phyloP scores from a whole-genome alignment of 2,329 filamentous ascomycete species.

The Alternaria gaisen region DNA sequence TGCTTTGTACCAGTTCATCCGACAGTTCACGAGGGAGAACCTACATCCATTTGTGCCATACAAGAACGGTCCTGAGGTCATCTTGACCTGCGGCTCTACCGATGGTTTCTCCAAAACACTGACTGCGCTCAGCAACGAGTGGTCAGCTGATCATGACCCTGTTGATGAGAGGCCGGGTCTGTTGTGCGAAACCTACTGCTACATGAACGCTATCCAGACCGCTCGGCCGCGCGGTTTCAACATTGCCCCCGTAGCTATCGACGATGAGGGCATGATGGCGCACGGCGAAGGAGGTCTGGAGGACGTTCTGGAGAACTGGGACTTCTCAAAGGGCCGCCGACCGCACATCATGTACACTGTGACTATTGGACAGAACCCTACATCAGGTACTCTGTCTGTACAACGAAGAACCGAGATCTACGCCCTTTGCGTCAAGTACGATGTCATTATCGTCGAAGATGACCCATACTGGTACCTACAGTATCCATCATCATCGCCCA shows the following conservation, averaged over 20 bases:
- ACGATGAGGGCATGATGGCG: conserved; percentile 80
- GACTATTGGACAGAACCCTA: conserved; percentile 91
- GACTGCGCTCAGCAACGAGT: conserved; percentile 78
- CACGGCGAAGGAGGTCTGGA: conserved; percentile 76
- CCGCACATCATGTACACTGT: conserved; percentile 91
- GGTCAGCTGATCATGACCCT: conserved; percentile 74
- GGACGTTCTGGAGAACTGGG: conserved; percentile 85
- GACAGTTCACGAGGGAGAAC: conserved; percentile 77
- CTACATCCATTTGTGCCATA: conserved; percentile 87
- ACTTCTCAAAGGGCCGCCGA: conserved; percentile 73
- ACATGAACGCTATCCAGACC: conserved; percentile 77
- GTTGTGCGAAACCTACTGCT: conserved; percentile 81
- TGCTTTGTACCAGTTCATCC: conserved; percentile 77
- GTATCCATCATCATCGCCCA: conserved; percentile 73
- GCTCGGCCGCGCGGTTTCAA: conserved; percentile 74
- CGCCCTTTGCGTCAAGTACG: conserved; percentile 79
- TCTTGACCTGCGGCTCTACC: conserved; percentile 82
- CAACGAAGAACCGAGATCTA: conserved; percentile 82
- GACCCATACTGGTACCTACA: conserved; percentile 97
- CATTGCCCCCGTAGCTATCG: conserved; percentile 76
- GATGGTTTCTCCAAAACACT: conserved; percentile 85
- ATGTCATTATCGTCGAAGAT: conserved; percentile 91
- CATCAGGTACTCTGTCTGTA: conserved; percentile 76
- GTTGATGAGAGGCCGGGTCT: conserved; percentile 76
- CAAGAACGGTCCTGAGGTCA: conserved; percentile 75